phyloP scores from a whole-genome alignment of 2,329 filamentous ascomycete genomes.

The Colletotrichum somersetense region DNA sequence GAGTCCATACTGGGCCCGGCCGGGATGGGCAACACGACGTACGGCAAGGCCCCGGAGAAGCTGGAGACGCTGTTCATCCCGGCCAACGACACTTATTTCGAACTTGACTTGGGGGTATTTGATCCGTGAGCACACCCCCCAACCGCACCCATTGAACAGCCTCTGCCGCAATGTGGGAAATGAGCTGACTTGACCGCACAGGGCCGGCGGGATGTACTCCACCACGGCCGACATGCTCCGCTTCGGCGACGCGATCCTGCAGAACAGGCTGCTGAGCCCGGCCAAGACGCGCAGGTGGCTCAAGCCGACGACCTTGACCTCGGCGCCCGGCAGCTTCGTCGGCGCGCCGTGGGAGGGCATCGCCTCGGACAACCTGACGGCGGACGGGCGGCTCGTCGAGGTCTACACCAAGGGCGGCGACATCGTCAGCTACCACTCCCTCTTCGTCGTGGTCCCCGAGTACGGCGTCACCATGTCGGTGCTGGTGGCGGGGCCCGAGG shows the following conservation, averaged over 20 bases:
- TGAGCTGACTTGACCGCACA: constrained; percentile 35
- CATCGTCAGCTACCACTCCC: constrained; percentile 56
- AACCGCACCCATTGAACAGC: not conserved
- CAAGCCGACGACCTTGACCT: constrained; percentile 56
- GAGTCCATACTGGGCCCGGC: constrained; percentile 57
- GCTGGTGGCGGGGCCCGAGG: constrained; percentile 51
- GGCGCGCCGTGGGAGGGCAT: constrained; percentile 64
- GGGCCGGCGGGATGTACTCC: constrained; percentile 57
- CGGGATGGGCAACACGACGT: constrained; percentile 56
- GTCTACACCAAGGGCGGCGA: constrained; percentile 62
- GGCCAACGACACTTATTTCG: constrained; percentile 50
- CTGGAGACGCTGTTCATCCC: constrained; percentile 53
- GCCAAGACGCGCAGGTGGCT: constrained; percentile 59
- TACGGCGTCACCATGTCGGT: constrained; percentile 59
- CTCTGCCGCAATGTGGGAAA: too few relatives aligned
- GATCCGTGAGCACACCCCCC: constrained; percentile 48
- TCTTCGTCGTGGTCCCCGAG: constrained; percentile 59
- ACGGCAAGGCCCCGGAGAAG: constrained; percentile 48
- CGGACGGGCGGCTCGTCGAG: constrained; percentile 57
- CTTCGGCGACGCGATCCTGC: constrained; percentile 58
- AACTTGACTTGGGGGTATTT: constrained; percentile 51
- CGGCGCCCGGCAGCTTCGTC: constrained; percentile 53
- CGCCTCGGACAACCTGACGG: constrained; percentile 52
- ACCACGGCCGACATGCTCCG: constrained; percentile 56
- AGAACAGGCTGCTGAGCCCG: constrained; percentile 55